Conservation (phyloP, 1,284 basidiomycete species). For the Apiotrichum akiyoshidainum region DNA sequence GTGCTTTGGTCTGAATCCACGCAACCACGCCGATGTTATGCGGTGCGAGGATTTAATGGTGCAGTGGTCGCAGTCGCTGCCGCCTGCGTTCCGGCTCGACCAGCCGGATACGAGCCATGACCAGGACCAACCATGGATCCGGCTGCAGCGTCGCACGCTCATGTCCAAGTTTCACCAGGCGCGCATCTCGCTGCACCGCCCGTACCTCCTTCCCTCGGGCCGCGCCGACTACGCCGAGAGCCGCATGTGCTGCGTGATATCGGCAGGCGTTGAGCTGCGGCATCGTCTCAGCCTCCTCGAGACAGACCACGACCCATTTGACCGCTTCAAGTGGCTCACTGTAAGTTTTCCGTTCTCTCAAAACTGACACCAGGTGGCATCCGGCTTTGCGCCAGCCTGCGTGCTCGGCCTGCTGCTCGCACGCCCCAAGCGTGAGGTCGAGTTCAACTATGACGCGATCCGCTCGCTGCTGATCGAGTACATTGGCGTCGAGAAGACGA, state of each 20-base stretch:
- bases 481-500: slow-evolving; percentile 15
- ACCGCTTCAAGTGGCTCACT: slow-evolving; percentile 40
- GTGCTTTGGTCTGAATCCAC: slow-evolving; percentile 32
- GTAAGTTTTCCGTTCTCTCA: slow-evolving; percentile 13
- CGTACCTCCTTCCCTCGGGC: slow-evolving; percentile 27
- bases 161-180: slow-evolving; percentile 35
- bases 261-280: slow-evolving; percentile 27
- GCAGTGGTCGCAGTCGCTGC: slow-evolving; percentile 25
- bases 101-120: slow-evolving; percentile 27
- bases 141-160: slow-evolving; percentile 31
- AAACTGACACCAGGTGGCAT: slow-evolving; percentile 26
- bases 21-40: slow-evolving; percentile 28
- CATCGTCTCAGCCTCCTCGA: slow-evolving; percentile 25
- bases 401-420: slow-evolving; percentile 32
- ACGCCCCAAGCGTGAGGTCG: slow-evolving; percentile 12
- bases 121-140: slow-evolving; percentile 23
- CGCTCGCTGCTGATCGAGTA: slow-evolving; percentile 14
- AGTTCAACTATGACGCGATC: slow-evolving; percentile 21
- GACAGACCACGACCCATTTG: slow-evolving; percentile 25
- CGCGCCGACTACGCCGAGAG: slow-evolving; percentile 14
- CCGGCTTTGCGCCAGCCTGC: slow-evolving; percentile 30
- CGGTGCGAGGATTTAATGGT: slow-evolving; percentile 28
- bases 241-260: slow-evolving; percentile 25
- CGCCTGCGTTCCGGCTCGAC: slow-evolving; percentile 31
- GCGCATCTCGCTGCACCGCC: slow-evolving; percentile 34